Conservation (phyloP, 2,329 filamentous ascomycete species). For the Fusarium proliferatum region DNA sequence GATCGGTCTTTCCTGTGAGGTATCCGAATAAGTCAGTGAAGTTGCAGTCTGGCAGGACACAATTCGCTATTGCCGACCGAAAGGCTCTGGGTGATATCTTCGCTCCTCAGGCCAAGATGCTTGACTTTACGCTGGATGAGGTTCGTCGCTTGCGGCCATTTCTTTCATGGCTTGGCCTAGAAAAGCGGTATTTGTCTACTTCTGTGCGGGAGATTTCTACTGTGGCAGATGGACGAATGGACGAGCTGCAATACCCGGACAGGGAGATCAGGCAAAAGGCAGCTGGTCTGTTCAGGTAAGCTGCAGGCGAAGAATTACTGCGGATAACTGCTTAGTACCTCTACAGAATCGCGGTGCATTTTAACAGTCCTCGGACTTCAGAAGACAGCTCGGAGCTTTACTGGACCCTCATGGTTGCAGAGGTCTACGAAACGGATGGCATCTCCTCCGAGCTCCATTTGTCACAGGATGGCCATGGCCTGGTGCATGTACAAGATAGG, state of each 20-base stretch:
- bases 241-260: conserved; percentile 33
- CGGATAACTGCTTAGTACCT: not conserved
- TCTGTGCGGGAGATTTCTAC: conserved; percentile 50
- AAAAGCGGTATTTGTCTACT: conserved; percentile 48
- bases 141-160: conserved; percentile 46
- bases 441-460: conserved; percentile 47
- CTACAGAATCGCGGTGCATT: conserved; percentile 38
- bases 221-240: conserved; percentile 24
- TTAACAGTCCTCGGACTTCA: conserved; percentile 30
- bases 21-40: conserved; percentile 28
- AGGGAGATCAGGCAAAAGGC: conserved; percentile 47
- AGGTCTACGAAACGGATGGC: conserved; percentile 46
- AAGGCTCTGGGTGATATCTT: conserved; percentile 46
- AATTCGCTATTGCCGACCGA: conserved; percentile 52
- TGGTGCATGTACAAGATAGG: conserved; percentile 30
- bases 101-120: conserved; percentile 41
- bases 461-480: conserved; percentile 38
- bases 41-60: conserved; percentile 16
- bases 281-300: conserved; percentile 48
- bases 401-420: conserved; percentile 11
- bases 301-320: too few species aligned
- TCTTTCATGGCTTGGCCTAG: conserved; percentile 49
- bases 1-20: conserved; percentile 40
- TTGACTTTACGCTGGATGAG: conserved; percentile 52
- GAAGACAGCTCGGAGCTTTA: conserved; percentile 20